Conservation (phyloP, 192 early-diverging fungal genomes). For the Gonapodya prolifera region DNA sequence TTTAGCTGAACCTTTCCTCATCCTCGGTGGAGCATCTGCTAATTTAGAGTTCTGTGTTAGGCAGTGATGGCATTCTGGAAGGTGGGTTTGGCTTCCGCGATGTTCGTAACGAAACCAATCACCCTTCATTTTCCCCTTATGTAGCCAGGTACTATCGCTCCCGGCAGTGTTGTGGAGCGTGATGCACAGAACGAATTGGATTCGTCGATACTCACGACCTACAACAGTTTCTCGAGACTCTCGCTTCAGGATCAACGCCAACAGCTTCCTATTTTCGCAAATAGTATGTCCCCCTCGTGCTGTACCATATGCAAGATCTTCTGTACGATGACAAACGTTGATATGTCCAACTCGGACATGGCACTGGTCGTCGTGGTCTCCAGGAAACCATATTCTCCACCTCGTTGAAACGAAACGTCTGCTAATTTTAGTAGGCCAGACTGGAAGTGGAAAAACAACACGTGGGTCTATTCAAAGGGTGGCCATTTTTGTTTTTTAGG, state of each 20-base stretch:
- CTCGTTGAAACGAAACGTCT: slow-evolving; percentile 52
- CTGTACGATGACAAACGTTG: not conserved
- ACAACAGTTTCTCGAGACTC: slow-evolving; percentile 16
- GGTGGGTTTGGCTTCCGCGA: too few relatives aligned
- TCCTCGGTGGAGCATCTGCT: too few relatives aligned
- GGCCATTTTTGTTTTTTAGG: not conserved
- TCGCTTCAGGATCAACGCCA: slow-evolving; percentile 12
- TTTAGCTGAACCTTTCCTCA: too few relatives aligned
- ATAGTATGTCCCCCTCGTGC: slow-evolving; percentile 5
- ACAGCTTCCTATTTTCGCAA: slow-evolving; percentile 14
- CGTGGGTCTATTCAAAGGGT: slow-evolving; percentile 28
- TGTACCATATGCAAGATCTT: not conserved
- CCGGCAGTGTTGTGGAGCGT: slow-evolving; percentile 48
- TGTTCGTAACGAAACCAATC: too few relatives aligned
- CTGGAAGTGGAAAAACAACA: slow-evolving; percentile 72
- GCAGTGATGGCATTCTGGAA: too few relatives aligned
- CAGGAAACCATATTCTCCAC: slow-evolving; percentile 47
- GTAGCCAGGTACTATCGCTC: too few relatives aligned
- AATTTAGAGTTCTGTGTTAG: too few relatives aligned
- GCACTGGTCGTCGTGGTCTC: not conserved
- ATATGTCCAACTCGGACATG: not conserved
- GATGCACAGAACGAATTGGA: slow-evolving; percentile 45
- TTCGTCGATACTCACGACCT: slow-evolving; percentile 26
- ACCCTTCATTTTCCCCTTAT: too few relatives aligned
- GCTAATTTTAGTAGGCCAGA: slow-evolving; percentile 61